Evolutionary conservation across 1,284 basidiomycete genomes (phyloP), one percentile per base, ranked within the genome.

Genomic region (Quambalaria eucalypti): DNA sequence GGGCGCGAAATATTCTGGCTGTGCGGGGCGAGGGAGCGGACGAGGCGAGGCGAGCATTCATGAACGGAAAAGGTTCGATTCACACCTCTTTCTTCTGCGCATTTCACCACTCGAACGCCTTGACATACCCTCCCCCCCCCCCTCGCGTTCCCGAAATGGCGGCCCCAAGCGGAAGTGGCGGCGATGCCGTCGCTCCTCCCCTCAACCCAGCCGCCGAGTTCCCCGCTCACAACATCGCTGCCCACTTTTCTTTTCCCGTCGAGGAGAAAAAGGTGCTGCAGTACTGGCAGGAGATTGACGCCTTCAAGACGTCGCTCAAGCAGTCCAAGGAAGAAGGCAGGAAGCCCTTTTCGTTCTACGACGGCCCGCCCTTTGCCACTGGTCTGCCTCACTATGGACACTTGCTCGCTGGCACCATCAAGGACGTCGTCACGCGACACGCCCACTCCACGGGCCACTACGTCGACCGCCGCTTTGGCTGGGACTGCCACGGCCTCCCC

Each of bases 401-500:
- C 61, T 61, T 78, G 10, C 65, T 78, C 49, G 77, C 77, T 55
- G 78, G 78, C 53, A 98, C 93, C 21, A 90, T 99, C 82, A 99
- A 98, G 82, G 92, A 96, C 76, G 91, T 96, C 71, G 90, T 96
- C 57, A 96, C 92, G 48, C 83, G 92, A 59, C 90, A 95, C 79
- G 93, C 93, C 2, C 86, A 90, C 76, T 86, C 90, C 38, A 93
- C 87, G 51, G 95, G 95, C 10, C 86, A 85, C 78, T 88, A 97
- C 75, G 95, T 99, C 67, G 85, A 87, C 61, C 87, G 95, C 59
- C 84, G 95, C 52, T 98, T 98, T 77, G 95, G 95, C 51, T 99
- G 95, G 95, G 95, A 99, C 78, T 97, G 93, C 28, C 95, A 98
- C 78, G 95, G 93, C 55, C 83, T 98, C 21, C 95, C 95, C 39